Base-by-base conservation (phyloP, 441 rosid genomes). In the Breynia disticha region DNA sequence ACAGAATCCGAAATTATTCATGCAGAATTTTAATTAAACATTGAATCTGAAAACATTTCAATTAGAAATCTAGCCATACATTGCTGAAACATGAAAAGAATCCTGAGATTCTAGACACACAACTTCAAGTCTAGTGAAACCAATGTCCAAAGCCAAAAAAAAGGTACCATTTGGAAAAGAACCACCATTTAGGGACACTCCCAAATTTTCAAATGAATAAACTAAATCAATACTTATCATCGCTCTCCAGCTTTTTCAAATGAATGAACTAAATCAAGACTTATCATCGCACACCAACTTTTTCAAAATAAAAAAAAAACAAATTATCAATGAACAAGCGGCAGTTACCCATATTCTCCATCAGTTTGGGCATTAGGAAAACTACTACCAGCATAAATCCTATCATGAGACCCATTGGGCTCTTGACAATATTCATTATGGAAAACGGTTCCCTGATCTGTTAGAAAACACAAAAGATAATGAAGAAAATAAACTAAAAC, bases 321-420 rank as follows among this genome's bases (percentile, higher is more conserved):
- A 38, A 16, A 28, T 20, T 17, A 35, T 35, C 39, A 56, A 58
- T 32, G 3, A 50, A 24, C 54, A 43, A 56, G 59, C 56, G 56
- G 44, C 61, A 46, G 50, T 71, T 84, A 93, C 97, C 99, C 73
- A 93, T 89, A 79, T 82, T 89, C 72, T 89, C 99, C 79, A 93
- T 64, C 67, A 89, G 68, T 72, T 93, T 93, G 52, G 99, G 99
- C 99, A 89, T 89, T 39, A 93, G 54, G 75, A 89, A 89, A 70
- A 89, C 67, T 2, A 89, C 96, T 43, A 89, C 73, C 67, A 93
- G 65, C 99, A 93, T 93, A 69, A 93, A 89, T 65, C 97, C 99
- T 66, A 84, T 63, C 99, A 89, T 89, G 50, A 93, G 84, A 68
- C 99, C 99, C 97, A 93, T 93, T 42, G 97, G 99, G 67, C 99